Base-by-base conservation (phyloP, 805 yeast genomes). In the Monosporozyma siamensis region DNA sequence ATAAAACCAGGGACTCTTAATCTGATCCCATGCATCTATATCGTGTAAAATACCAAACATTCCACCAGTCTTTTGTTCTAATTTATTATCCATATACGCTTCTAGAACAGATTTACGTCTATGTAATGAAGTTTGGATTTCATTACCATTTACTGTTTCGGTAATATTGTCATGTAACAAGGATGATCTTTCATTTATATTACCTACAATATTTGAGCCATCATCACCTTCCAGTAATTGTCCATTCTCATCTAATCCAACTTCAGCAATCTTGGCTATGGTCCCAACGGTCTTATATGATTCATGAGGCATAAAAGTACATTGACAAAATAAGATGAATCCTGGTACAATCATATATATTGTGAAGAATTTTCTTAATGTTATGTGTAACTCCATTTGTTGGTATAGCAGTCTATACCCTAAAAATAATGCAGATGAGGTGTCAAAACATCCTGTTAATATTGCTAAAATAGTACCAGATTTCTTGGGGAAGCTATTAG, bases 381-480 rank as follows among this genome's bases (percentile, higher is more conserved):
- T 53, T 25, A 55, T 38, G 8, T 51, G 46, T 3, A 15, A 3
- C 12, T 31, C 17, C 17, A 23, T 8, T 15, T 56, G 56, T 48
- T 75, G 78, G 61, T 83, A 88, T 10, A 74, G 54, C 14, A 87
- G 46, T 52, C 95, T 68, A 66, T 88, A 90, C 9, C 75, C 52
- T 51, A 87, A 68, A 56, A 89, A 89, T 38, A 89, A 71, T 0
- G 95, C 96, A n/a, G 94, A 78, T 1, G 95, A 84, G 0, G 95
- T 73, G 61, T 90, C 97, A 57, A 89, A 88, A 0, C 95, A 88
- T n/a, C 97, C 97, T 0, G 96, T 86, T 40, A 89, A 65, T 14
- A 86, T 63, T 0, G 96, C 95, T 50, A 88, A 65, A 17, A 88
- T 70, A 37, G 84, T 71, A 0, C 96, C 96, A 4, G 95, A 82